Evolutionary conservation across 2,329 filamentous ascomycete species (phyloP), one percentile per base, ranked within the genome.

Genomic region (Penicillium verrucosum): DNA sequence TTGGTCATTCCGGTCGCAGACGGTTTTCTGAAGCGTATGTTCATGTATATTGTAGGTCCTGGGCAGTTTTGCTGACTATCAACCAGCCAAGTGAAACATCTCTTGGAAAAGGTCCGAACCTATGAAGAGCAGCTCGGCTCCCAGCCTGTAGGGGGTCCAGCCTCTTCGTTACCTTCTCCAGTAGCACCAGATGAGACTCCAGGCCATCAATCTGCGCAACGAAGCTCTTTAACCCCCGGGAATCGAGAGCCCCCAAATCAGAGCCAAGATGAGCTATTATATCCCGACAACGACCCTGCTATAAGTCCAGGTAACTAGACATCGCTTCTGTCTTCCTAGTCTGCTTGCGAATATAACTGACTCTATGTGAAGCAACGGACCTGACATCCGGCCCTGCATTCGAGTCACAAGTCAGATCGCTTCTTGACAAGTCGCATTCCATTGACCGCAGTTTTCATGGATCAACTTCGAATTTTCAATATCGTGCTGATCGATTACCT

Each of bases 331-430:
- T 10, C 6, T 4, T 44, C 18, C 2, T 9, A 25, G 8, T 16
- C 23, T 30, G 34, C 34, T 23, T 34, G 8, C 23, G 30, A 37
- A 38, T 10, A 40, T 11, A 44, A 30, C 42, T 56, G 7, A 44
- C 40, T n/a, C 40, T 34, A 16, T n/a, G 32, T 18, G n/a, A n/a
- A 63, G 60, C 60, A 46, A 63, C 62, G n/a, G 60, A 64, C 21
- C 45, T 63, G 16, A 58, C 62, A 11, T 61, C 60, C 1, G 60
- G 62, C 0, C 62, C 62, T 18, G 60, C 62, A 37, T 64, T 64
- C 18, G 62, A 63, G 48, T 60, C 62, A 36, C 62, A 64, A 46
- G 60, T 61, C 7, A 60, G 46, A 47, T 64, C 60, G 14, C 51
- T 64, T 11, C 55, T 64, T 6, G 52, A 63, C 36, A 54, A 51